Evolutionary conservation across 2,329 filamentous ascomycete genomes (phyloP).

Genomic region (Domatiomyces catenatus): DNA sequence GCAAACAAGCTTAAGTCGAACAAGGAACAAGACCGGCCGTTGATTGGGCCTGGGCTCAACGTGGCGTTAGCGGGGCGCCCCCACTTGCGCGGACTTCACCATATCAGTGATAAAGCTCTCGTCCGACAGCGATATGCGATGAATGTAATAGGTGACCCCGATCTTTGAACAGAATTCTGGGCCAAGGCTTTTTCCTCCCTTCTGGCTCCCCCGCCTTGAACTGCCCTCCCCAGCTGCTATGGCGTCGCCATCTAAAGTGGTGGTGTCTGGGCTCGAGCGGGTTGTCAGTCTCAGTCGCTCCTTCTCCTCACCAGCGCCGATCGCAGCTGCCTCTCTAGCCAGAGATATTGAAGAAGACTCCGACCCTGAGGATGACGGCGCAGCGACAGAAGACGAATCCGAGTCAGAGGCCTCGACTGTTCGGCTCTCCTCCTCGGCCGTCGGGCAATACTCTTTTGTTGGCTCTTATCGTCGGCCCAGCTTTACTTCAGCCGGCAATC

Average conservation of each 20-base stretch:
- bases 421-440: slow-evolving; percentile 25
- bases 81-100: not conserved
- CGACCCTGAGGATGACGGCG: slow-evolving; percentile 34
- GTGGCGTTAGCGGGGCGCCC: not conserved
- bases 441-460: slow-evolving; percentile 35
- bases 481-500: slow-evolving; percentile 56
- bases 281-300: slow-evolving; percentile 11
- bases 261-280: slow-evolving; percentile 7
- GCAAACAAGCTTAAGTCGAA: not conserved
- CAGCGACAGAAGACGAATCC: slow-evolving; percentile 21
- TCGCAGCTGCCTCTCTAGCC: slow-evolving; percentile 50
- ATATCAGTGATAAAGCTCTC: not conserved
- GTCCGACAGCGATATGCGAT: not conserved
- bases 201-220: not conserved
- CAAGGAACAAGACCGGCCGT: not conserved
- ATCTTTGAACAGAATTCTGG: not conserved
- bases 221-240: not conserved
- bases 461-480: slow-evolving; percentile 62
- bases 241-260: not conserved
- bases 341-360: slow-evolving; percentile 51
- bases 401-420: slow-evolving; percentile 28
- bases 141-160: no score
- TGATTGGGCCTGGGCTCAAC: slow-evolving; percentile 1
- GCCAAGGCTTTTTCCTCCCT: not conserved
- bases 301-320: slow-evolving; percentile 38